Conservation (phyloP, 108 stramenopile genomes). For the Craspedostauros australis region DNA sequence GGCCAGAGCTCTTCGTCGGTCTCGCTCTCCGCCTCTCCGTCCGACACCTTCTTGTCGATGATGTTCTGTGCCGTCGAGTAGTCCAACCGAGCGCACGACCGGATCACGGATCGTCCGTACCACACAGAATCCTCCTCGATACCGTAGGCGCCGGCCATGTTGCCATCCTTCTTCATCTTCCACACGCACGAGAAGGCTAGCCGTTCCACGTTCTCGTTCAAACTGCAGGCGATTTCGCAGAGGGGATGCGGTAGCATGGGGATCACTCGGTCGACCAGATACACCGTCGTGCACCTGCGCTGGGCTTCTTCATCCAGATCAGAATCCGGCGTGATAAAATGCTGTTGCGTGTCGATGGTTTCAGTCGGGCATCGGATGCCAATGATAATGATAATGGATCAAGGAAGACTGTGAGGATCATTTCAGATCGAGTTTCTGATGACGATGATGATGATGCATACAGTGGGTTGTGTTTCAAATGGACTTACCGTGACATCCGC, state of each 20-base stretch:
- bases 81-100: constrained; percentile 90
- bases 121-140: constrained; percentile 57
- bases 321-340: constrained; percentile 75
- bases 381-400: too few species aligned
- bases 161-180: constrained; percentile 92
- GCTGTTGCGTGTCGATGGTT: too few species aligned
- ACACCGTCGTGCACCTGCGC: constrained; percentile 90
- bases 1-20: constrained; percentile 77
- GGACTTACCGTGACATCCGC: constrained; percentile 98
- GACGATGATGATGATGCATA: too few species aligned
- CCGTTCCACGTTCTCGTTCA: constrained; percentile 93
- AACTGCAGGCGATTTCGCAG: constrained; percentile 90
- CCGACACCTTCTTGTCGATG: constrained; percentile 77
- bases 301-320: constrained; percentile 90
- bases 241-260: constrained; percentile 91
- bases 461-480: too few species aligned
- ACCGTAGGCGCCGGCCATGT: constrained; percentile 50
- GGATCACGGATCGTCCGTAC: constrained; percentile 93
- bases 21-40: constrained; percentile 33
- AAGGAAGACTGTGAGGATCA: too few species aligned
- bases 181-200: constrained; percentile 93
- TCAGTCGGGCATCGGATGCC: too few species aligned
- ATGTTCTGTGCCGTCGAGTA: constrained; percentile 94
- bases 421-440: too few species aligned
- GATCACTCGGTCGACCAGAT: constrained; percentile 89